Evolutionary conservation across 345 rosid species (phyloP), one percentile per base, ranked within the genome.

Genomic region (Cardamine occulta): DNA sequence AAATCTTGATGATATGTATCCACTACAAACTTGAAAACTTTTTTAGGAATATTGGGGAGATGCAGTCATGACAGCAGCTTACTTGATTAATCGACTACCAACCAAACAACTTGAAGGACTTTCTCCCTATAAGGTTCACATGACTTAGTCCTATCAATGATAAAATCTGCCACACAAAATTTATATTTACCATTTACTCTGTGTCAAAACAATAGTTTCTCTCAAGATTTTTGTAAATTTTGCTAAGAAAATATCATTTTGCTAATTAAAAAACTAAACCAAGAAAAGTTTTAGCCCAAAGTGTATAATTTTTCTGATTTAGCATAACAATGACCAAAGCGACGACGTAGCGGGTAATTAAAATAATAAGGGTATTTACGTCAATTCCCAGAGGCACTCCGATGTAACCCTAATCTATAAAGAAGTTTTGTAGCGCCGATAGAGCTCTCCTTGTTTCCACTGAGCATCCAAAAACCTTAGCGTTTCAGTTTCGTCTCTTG

Each of bases 321-420:
- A 1, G 5, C 29, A 40, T 10, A 31, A 18, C 2, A 2, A n/a
- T 4, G 0, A 61, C 4, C 4, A 32, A 75, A 71, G 21, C 76
- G 80, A 64, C 67, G 48, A 18, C 72, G 76, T 77, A 37, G 0
- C 0, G 0, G 1, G 26, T 5, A 23, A 14, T 6, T 2, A 1
- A 56, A 42, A 17, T 0, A 21, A 0, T 18, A 68, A 64, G 80
- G 80, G 67, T 64, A 55, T 24, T 56, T 65, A 37, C 55, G 80
- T 71, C 59, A 57, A 18, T 55, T 47, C 1, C 0, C 0, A 49
- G 7, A 48, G 65, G 60, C 17, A 17, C 18, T 47, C 32, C 72
- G n/a, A 51, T 8, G 32, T 72, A 78, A 52, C 77, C 81, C 81
- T 78, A 78, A 72, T 72, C 0, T 78, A 78, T 72, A 72, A 72